Percentiles rank a stretch among this genome's conserved stretches.
These are phyloP conservation scores for Diversispora epigaea DNA, from an alignment of 192 early-diverging fungal genomes.

Conservation along the genomic window DNA sequence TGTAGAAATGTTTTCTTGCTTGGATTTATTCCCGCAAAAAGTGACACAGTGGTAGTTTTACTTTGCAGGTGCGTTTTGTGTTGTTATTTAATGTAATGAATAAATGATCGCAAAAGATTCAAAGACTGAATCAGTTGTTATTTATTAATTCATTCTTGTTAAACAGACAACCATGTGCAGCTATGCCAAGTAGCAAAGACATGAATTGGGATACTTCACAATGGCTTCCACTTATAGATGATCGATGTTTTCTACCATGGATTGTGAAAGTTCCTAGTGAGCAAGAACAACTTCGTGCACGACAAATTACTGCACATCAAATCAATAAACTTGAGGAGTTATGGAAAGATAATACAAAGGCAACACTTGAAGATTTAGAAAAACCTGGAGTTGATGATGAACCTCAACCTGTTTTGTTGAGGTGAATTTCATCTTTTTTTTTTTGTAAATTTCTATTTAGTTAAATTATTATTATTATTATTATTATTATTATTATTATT, in stretches of 20 bases:
- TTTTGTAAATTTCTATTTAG: too few relatives aligned
- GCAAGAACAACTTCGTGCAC: conserved; percentile 78
- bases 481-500: too few relatives aligned
- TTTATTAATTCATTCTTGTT: conserved; percentile 1
- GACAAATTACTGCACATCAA: conserved; percentile 78
- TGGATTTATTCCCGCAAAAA: conserved; percentile 98
- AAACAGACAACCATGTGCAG: conserved; percentile 84
- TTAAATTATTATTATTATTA: too few relatives aligned
- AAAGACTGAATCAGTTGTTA: background rate
- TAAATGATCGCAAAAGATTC: background rate
- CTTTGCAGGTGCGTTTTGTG: conserved; percentile 75
- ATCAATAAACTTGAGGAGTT: conserved; percentile 86
- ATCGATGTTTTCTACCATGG: conserved; percentile 93
- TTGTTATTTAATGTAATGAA: background rate
- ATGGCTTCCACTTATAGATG: conserved; percentile 96
- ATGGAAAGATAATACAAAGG: conserved; percentile 78
- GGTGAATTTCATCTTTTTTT: conserved; percentile 38
- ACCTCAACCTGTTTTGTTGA: conserved; percentile 76
- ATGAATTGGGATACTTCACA: conserved; percentile 95
- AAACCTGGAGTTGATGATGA: conserved; percentile 83
- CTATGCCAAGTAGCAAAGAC: conserved; percentile 85
- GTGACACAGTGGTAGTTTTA: conserved; percentile 95
- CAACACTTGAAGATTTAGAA: conserved; percentile 79
- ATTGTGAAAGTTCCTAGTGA: conserved; percentile 88
- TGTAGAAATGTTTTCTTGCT: conserved; percentile 92